Base-by-base conservation (phyloP, 257 asterid species). In the Voacanga thouarsii region DNA sequence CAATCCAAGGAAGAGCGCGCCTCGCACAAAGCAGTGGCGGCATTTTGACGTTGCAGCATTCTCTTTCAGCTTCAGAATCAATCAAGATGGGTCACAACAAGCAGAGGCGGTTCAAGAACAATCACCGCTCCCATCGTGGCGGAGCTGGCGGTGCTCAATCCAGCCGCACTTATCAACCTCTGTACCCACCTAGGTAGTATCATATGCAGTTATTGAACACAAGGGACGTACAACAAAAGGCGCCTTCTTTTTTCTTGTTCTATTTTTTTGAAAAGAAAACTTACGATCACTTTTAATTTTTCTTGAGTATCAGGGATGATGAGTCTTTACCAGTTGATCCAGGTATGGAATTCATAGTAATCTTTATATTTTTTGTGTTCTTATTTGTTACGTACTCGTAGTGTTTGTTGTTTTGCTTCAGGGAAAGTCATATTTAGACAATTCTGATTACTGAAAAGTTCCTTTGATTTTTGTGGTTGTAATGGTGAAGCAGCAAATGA, bases 51-150 rank as follows among this genome's bases (percentile, higher is more conserved):
- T 61, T 61, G 14, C 3, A 26, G 68, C 39, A 59, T 65, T 33
- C 49, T 33, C 15, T 23, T 63, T 64, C 61, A 72, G 44, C 44
- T 72, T 18, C 10, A 28, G 60, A 30, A 19, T 78, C 71, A 51
- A 30, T 16, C 24, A 43, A 76, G 30, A 92, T 91, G 97, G 96
- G 96, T 16, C 85, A 86, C 83, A 89, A 84, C 86, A 87, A 91
- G 82, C 97, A 91, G 83, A 87, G 92, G 84, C 92, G 94, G 69
- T 84, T 80, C 77, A 91, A 88, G 89, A 87, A 79, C 78, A 87
- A 85, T 50, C 79, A 85, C 65, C 89, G 79, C 79, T 89, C 87
- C 39, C 87, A 74, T 84, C 88, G 82, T 16, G 82, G 77, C 19
- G 82, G 78, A 15, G 84, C 77, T 59, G 69, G 82, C 23, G 79